phyloP scores from a whole-genome alignment of 176 grass and related monocot species.

The Aegilops tauschii region DNA sequence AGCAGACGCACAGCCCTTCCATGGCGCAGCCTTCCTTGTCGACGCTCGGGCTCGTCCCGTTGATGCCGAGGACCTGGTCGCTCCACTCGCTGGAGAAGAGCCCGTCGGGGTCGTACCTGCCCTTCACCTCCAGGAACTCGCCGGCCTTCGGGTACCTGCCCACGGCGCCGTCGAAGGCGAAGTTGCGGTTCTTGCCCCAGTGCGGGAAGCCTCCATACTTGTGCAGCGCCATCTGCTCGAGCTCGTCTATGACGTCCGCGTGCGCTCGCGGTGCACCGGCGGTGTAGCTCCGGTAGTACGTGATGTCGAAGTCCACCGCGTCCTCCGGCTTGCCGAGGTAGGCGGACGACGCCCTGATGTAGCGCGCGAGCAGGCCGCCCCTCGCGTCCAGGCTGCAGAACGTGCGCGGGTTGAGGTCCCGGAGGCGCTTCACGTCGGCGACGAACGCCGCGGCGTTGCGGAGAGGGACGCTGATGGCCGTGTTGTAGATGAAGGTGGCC shows the following conservation, averaged over 20 bases:
- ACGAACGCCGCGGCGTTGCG: too few relatives aligned
- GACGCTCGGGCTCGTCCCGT: neutral
- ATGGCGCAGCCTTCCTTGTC: neutral
- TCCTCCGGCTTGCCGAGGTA: too few relatives aligned
- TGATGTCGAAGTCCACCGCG: too few relatives aligned
- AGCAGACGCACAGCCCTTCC: neutral
- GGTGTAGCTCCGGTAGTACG: too few relatives aligned
- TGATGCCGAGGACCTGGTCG: slow-evolving; percentile 36
- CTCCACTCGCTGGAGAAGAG: slow-evolving; percentile 53
- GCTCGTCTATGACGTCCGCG: slow-evolving; percentile 4
- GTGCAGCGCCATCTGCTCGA: slow-evolving; percentile 41
- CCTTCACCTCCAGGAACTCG: neutral
- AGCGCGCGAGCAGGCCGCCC: too few relatives aligned
- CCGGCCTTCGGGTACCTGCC: neutral
- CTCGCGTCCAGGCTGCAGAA: too few relatives aligned
- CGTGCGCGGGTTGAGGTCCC: too few relatives aligned
- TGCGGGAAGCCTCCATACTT: slow-evolving; percentile 40
- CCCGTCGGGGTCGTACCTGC: neutral
- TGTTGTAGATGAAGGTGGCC: too few relatives aligned
- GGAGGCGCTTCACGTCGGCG: too few relatives aligned
- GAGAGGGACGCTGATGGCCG: too few relatives aligned
- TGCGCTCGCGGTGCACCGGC: too few relatives aligned
- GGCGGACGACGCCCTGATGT: too few relatives aligned
- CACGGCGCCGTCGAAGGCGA: neutral
- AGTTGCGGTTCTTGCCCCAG: slow-evolving; percentile 33